Evolutionary conservation across 192 early-diverging fungal genomes (phyloP).

Genomic region (Dispira parvispora): DNA sequence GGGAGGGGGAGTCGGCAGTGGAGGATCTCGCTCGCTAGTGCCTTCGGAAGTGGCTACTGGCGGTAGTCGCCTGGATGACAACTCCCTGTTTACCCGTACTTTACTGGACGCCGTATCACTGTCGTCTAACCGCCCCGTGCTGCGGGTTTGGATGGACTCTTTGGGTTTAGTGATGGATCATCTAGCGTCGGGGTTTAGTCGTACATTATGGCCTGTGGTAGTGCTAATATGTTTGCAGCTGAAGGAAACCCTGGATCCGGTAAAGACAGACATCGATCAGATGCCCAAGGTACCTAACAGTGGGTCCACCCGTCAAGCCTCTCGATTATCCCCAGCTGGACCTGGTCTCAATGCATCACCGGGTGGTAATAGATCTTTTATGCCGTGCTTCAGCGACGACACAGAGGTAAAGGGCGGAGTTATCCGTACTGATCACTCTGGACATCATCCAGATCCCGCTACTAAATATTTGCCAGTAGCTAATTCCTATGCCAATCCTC

Average conservation of each 20-base stretch:
- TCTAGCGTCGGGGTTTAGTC: constrained; percentile 38
- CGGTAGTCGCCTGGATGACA: background rate
- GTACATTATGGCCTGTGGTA: constrained; percentile 37
- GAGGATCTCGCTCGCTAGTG: background rate
- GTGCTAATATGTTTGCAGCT: constrained; percentile 8
- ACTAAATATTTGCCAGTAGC: too few relatives aligned
- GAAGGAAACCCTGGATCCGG: background rate
- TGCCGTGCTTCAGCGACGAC: too few relatives aligned
- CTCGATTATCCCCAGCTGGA: too few relatives aligned
- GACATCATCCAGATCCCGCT: too few relatives aligned
- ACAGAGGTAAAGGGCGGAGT: too few relatives aligned
- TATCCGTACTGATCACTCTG: too few relatives aligned
- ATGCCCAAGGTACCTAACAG: too few relatives aligned
- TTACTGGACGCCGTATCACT: constrained; percentile 39
- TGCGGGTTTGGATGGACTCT: constrained; percentile 67
- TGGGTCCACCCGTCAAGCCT: too few relatives aligned
- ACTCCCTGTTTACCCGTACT: constrained; percentile 34
- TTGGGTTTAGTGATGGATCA: constrained; percentile 40
- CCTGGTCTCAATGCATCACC: too few relatives aligned
- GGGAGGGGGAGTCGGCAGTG: background rate
- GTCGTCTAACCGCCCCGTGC: constrained; percentile 40
- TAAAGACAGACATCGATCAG: background rate
- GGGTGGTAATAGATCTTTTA: too few relatives aligned
- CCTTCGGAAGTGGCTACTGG: background rate
- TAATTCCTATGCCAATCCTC: too few relatives aligned